Evolutionary conservation across 495 filamentous ascomycete species (phyloP).

Genomic region (Thermothielavioides terrestris): DNA sequence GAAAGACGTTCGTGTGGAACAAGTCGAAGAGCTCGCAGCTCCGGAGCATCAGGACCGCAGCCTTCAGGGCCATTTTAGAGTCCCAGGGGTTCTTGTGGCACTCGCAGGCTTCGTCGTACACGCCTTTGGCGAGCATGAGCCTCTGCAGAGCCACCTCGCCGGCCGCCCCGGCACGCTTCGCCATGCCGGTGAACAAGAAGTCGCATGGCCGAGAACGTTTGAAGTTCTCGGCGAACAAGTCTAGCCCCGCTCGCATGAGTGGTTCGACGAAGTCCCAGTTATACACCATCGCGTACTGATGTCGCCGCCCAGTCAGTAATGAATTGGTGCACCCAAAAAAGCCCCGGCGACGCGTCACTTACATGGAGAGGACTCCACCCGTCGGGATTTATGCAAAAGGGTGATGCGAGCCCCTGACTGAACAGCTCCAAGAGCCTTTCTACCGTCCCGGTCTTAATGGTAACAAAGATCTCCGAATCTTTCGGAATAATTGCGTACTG

Average conservation of each 20-base stretch:
- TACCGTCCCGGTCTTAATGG: neutral
- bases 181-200: too few species aligned
- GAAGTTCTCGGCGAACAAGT: too few species aligned
- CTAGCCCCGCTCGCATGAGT: neutral
- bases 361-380: neutral
- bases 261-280: neutral
- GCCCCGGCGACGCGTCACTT: neutral
- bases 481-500: neutral
- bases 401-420: neutral
- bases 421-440: neutral
- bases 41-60: neutral
- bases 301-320: too few species aligned
- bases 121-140: neutral
- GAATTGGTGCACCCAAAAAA: neutral
- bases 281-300: neutral
- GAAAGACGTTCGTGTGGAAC: neutral
- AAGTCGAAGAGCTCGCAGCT: neutral
- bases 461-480: neutral
- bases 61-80: too few species aligned
- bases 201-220: too few species aligned
- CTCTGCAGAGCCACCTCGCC: too few species aligned
- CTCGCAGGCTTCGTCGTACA: neutral
- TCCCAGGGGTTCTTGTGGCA: too few species aligned
- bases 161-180: too few species aligned
- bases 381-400: neutral